Base-by-base conservation (phyloP, 2,329 filamentous ascomycete species). In the Phyllosticta citribraziliensis region DNA sequence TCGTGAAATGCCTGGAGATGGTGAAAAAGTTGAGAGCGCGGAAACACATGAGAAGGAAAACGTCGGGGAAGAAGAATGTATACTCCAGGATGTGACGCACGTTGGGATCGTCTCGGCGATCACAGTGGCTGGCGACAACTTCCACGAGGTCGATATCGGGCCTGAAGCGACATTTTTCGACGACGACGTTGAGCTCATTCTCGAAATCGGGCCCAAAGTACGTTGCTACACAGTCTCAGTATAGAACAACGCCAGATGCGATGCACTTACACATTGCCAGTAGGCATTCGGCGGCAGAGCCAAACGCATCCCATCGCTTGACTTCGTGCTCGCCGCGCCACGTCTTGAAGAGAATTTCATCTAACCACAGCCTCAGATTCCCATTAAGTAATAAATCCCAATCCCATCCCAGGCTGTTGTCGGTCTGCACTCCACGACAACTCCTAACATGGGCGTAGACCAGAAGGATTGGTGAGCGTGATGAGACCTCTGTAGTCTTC, bases 11-110 rank as follows among this genome's bases (percentile, higher is more conserved):
- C 62, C 86, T 84, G 66, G 87, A 89, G 93, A 97, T 97, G 17
- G 83, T 82, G 0, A 89, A 84, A 68, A 94, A 91, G 70, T 96
- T 97, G 68, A 96, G 86, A 3, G 90, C 84, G 19, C 93, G 86
- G 71, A 97, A 97, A 70, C 91, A 96, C 0, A 85, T 85, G 2
- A 96, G 87, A 2, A 96, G 76, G 1, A 84, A 84, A 0, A 86
- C 80, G 0, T 86, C 81, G 20, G 82, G 85, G 67, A 97, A 96
- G 0, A 97, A 79, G 69, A 88, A 95, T 0, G 89, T 85, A 65
- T 88, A 90, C 62, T 91, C 86, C 3, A 97, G 77, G 0, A 97
- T 76, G 72, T 97, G 91, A 22, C 86, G 76, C 27, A 78, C 83
- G 66, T 85, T 85, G 63, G 80, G 84, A 33, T 84, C 86, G 0